Evolutionary conservation across 225 moss, liverwort and hornwort genomes (phyloP), one percentile per base, ranked within the genome.

Genomic region (Neckera pumila): DNA sequence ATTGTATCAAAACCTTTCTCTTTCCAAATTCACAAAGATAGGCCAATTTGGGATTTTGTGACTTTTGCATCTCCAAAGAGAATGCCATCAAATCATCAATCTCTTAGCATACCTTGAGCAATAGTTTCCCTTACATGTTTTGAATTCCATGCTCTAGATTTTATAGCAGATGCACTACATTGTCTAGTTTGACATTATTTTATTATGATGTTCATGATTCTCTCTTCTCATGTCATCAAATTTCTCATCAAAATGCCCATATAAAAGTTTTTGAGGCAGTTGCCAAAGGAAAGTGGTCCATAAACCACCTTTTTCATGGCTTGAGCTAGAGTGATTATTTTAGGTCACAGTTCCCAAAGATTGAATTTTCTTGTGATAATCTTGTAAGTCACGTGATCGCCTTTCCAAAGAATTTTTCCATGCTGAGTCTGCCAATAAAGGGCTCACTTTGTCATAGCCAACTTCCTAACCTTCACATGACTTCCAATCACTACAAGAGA

Each of bases 311-410:
- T 7, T 7, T 5, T 22, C 16, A 11, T 13, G 2, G 2, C 4
- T 84, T 0, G 2, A 57, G 30, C 30, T 33, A 5, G 15, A 63
- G 0, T 14, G 7, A 42, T 71, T 15, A 43, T 10, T 25, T 43
- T 5, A 6, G 7, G 0, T 43, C 1, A 1, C 8, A 10, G 20
- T 19, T 8, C 3, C 7, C 1, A 18, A 31, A 17, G 16, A 33
- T 8, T 53, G 6, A 4, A 82, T 49, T 15, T 38, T 5, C 7
- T 20, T 16, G 3, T 49, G 18, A 76, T 58, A 89, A 11, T n/a
- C 7, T 19, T 34, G 1, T 0, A 89, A 14, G 2, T 33, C n/a
- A 7, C 1, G 3, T 10, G 3, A 25, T 6, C 2, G 38, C 33
- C 26, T 58, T 13, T 59, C 9, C 1, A 89, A 57, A 47, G 86